phyloP scores from a whole-genome alignment of 495 filamentous ascomycete genomes.

The Penicillium canariense region DNA sequence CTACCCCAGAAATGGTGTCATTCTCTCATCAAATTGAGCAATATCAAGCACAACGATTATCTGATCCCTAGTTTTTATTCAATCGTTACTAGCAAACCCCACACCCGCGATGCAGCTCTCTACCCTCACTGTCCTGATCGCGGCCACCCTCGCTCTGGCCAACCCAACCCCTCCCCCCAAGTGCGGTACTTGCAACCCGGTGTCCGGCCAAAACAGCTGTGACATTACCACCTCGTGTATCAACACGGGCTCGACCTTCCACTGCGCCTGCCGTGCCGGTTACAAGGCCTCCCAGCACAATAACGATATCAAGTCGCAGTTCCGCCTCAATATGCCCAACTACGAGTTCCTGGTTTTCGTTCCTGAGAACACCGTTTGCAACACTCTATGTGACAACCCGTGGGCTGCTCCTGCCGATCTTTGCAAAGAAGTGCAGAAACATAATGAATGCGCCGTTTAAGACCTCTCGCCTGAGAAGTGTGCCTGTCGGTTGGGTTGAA shows the following conservation, averaged over 20 bases:
- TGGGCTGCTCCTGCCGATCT: conserved; percentile 30
- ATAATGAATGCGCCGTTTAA: conserved; percentile 32
- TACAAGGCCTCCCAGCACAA: conserved; percentile 54
- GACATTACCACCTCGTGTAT: conserved; percentile 46
- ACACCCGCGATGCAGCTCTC: conserved; percentile 28
- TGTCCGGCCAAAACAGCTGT: conserved; percentile 43
- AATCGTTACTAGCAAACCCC: background rate
- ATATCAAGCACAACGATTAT: conserved; percentile 4
- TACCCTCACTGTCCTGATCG: conserved; percentile 22
- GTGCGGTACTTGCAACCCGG: conserved; percentile 44
- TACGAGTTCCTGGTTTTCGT: conserved; percentile 46
- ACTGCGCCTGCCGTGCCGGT: conserved; percentile 69
- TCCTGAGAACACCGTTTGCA: conserved; percentile 36
- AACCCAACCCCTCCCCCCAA: conserved; percentile 21
- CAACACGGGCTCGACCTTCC: conserved; percentile 68
- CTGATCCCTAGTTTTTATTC: conserved; percentile 5
- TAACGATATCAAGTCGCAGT: conserved; percentile 34
- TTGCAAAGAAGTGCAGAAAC: conserved; percentile 38
- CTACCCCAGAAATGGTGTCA: conserved; percentile 1
- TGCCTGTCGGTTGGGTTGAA: background rate
- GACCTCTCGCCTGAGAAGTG: background rate
- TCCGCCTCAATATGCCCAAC: conserved; percentile 39
- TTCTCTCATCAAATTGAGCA: conserved; percentile 1
- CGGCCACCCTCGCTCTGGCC: conserved; percentile 25
- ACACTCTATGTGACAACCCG: conserved; percentile 39